Percentiles rank a stretch among this genome's conserved stretches.
phyloP scores from a whole-genome alignment of 441 rosid genomes.

The Adansonia grandidieri region DNA sequence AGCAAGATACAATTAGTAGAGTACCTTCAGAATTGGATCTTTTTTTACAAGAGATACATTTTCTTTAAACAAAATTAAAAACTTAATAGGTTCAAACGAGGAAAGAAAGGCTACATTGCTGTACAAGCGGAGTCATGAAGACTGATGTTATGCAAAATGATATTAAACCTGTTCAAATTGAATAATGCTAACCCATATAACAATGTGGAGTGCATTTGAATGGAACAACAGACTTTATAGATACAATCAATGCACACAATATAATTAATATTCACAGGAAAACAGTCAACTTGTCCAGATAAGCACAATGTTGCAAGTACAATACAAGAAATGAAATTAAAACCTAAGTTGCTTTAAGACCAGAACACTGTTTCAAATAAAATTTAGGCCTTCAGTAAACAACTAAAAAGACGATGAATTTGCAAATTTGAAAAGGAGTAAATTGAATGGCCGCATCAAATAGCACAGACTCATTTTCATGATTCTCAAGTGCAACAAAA shows the following conservation, averaged over 20 bases:
- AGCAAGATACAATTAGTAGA: conserved; percentile 30
- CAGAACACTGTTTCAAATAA: not conserved
- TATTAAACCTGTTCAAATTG: conserved; percentile 3
- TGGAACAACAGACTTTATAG: not conserved
- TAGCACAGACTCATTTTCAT: conserved; percentile 5
- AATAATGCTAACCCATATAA: not conserved
- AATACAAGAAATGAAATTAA: conserved; percentile 10
- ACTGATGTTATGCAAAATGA: conserved; percentile 16
- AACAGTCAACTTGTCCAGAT: conserved; percentile 4
- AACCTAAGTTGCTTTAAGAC: not conserved
- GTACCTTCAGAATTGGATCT: not conserved
- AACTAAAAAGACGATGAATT: conserved; percentile 10
- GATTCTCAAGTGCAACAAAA: not conserved
- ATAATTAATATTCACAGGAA: not conserved
- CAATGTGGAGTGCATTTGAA: not conserved
- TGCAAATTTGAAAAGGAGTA: not conserved
- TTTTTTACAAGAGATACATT: not conserved
- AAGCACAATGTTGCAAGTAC: not conserved
- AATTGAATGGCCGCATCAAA: not conserved
- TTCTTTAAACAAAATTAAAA: conserved; percentile 8
- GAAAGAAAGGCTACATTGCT: not conserved
- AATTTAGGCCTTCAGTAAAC: not conserved
- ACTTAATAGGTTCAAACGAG: not conserved
- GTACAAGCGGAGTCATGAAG: not conserved
- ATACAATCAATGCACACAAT: not conserved